Percentiles rank a stretch among this genome's conserved stretches.
Evolutionary conservation across 75 land plant species (phyloP).

Genomic region (Cryptomeria japonica): DNA sequence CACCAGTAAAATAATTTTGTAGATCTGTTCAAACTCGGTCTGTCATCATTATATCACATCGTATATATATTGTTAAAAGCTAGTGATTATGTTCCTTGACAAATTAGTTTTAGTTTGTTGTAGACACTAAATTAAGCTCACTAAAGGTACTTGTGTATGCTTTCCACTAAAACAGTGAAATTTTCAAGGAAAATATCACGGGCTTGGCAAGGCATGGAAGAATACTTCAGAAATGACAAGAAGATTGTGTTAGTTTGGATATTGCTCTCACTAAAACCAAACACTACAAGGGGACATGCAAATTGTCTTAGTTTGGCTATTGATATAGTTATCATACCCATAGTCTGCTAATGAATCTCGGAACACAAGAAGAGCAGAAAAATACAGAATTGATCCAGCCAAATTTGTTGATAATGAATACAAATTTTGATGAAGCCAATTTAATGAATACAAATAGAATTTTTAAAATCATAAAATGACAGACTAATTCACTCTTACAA

Average conservation of each 20-base stretch:
- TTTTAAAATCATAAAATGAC: too few relatives aligned
- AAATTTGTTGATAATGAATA: too few relatives aligned
- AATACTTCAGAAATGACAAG: not conserved
- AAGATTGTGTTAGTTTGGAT: not conserved
- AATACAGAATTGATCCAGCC: too few relatives aligned
- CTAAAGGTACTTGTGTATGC: not conserved
- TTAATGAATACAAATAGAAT: too few relatives aligned
- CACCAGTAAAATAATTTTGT: not conserved
- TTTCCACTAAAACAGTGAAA: not conserved
- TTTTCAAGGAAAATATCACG: too few relatives aligned
- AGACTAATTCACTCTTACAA: too few relatives aligned
- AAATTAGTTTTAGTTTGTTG: not conserved
- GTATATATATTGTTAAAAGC: not conserved
- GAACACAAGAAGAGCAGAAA: constrained; percentile 17
- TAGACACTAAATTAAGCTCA: too few relatives aligned
- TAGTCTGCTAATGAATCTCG: constrained; percentile 26
- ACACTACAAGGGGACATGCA: not conserved
- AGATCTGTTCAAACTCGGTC: not conserved
- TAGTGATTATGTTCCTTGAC: not conserved
- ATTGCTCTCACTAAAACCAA: not conserved
- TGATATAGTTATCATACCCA: constrained; percentile 18
- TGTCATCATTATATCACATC: not conserved
- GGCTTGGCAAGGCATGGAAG: too few relatives aligned
- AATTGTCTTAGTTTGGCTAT: too few relatives aligned
- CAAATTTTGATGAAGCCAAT: too few relatives aligned